Evolutionary conservation across 257 asterid genomes (phyloP).

Genomic region (Solanum commersonii): DNA sequence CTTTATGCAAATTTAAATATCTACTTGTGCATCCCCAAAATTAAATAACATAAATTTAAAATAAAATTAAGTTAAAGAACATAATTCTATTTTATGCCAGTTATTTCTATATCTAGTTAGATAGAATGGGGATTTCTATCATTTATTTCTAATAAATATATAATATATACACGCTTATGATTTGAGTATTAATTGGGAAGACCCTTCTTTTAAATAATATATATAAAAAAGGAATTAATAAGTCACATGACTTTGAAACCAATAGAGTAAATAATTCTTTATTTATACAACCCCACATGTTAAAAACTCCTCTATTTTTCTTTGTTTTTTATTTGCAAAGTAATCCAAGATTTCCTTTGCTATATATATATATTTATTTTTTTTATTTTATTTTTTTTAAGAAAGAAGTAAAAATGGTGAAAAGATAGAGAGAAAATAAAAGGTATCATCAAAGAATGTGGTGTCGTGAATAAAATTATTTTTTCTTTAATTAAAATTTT

Average conservation of each 20-base stretch:
- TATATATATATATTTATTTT: background rate
- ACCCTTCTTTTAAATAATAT: background rate
- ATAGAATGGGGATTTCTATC: background rate
- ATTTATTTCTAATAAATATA: background rate
- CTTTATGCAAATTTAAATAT: no score
- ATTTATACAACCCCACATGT: background rate
- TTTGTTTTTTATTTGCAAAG: background rate
- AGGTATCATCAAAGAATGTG: background rate
- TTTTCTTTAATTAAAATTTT: no score
- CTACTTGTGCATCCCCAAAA: no score
- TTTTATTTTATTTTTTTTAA: background rate
- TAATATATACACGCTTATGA: background rate
- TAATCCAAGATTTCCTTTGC: background rate
- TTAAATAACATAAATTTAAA: no score
- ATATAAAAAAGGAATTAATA: background rate
- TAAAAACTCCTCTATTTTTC: background rate
- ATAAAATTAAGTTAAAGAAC: no score
- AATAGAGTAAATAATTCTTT: background rate
- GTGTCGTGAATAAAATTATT: no score
- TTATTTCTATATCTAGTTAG: background rate
- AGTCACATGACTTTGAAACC: background rate
- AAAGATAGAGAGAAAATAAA: background rate
- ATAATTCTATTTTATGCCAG: background rate
- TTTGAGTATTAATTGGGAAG: background rate
- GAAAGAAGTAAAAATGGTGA: background rate